Percentiles rank a stretch among this genome's conserved stretches.
Conservation (phyloP, 2,329 filamentous ascomycete species). For the Pseudogymnoascus sp. region DNA sequence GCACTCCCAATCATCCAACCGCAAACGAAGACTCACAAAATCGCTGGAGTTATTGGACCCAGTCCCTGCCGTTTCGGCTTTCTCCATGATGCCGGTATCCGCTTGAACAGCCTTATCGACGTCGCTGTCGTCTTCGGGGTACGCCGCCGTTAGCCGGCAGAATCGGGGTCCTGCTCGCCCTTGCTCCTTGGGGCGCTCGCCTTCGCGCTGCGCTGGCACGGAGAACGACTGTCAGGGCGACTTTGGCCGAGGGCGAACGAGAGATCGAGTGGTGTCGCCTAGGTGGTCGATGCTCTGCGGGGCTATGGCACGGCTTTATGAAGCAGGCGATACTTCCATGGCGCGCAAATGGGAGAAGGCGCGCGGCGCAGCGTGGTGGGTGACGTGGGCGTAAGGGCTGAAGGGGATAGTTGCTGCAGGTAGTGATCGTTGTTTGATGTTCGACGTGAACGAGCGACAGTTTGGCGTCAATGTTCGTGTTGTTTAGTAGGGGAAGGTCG, state of each 20-base stretch:
- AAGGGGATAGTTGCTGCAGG: background rate
- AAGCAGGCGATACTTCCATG: conserved; percentile 7
- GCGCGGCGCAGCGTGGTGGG: background rate
- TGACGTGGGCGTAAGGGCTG: background rate
- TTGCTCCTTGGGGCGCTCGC: background rate
- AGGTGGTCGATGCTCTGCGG: conserved; percentile 6
- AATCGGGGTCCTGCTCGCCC: conserved; percentile 4
- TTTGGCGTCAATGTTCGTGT: conserved; percentile 2
- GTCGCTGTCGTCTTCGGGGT: background rate
- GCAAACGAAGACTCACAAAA: conserved; percentile 61
- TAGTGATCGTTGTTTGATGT: background rate
- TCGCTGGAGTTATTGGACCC: conserved; percentile 80
- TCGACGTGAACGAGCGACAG: background rate
- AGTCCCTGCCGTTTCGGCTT: conserved; percentile 24
- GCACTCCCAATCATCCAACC: conserved; percentile 8
- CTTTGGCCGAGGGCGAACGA: background rate
- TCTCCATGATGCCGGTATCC: conserved; percentile 24
- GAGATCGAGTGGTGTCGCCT: background rate
- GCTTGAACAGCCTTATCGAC: background rate
- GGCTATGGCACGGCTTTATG: conserved; percentile 3
- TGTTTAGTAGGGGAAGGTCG: conserved; percentile 2
- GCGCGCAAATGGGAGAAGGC: background rate
- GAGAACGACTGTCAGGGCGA: background rate
- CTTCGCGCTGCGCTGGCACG: background rate
- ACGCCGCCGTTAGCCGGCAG: background rate